A percentile compares a stretch with the other conserved stretches of the same genome.
Evolutionary conservation across 176 grass and related monocot genomes (phyloP).

Genomic region (Paspalum vaginatum): DNA sequence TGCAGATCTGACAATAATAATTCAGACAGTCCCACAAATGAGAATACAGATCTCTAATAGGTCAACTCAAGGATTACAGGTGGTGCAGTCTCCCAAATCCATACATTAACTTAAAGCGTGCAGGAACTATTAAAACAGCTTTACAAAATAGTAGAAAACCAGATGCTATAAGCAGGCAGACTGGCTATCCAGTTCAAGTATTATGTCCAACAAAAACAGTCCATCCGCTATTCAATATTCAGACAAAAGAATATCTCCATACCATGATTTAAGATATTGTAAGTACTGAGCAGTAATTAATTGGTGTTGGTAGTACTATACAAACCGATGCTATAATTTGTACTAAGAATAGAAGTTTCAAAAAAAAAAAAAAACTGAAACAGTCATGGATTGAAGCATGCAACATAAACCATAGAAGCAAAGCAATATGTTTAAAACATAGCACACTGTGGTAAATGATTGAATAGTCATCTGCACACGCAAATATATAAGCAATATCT

Average conservation of each 20-base stretch:
- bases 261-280: not conserved
- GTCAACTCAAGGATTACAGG: not conserved
- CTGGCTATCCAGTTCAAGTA: not conserved
- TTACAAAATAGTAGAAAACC: not conserved
- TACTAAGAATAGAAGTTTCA: not conserved
- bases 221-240: not conserved
- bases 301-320: not conserved
- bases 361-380: not conserved
- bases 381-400: not conserved
- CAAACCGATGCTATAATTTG: not conserved
- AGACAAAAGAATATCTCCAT: not conserved
- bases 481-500: not conserved
- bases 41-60: not conserved
- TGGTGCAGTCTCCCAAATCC: not conserved
- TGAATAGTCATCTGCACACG: not conserved
- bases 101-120: not conserved
- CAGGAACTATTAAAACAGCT: not conserved
- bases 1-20: not conserved
- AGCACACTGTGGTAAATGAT: not conserved
- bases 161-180: not conserved
- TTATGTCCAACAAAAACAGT: not conserved
- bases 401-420: not conserved
- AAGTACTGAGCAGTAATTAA: not conserved
- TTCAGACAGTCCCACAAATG: slow-evolving; percentile 6
- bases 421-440: not conserved